A percentile compares a stretch with the other conserved stretches of the same genome.
These are phyloP conservation scores for Rhizopogon rudus DNA, from an alignment of 768 basidiomycete species.

Conservation along the genomic window DNA sequence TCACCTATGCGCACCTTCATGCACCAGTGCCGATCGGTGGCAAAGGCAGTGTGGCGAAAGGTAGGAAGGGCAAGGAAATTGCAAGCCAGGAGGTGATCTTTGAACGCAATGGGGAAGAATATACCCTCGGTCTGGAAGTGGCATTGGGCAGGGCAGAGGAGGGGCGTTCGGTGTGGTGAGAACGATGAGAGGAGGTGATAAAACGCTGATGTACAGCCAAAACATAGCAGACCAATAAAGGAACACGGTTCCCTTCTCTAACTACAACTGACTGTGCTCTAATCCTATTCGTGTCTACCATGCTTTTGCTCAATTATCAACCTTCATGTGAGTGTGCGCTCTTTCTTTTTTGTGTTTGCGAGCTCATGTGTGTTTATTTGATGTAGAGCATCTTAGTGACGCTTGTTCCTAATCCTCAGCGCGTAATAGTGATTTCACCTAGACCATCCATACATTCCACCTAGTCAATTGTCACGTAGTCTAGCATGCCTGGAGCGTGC, in stretches of 20 bases:
- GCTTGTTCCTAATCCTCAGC: background rate
- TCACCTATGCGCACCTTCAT: constrained; percentile 24
- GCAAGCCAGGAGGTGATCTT: constrained; percentile 19
- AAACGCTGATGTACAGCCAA: background rate
- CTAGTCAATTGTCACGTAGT: background rate
- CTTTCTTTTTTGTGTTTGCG: background rate
- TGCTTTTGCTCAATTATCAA: background rate
- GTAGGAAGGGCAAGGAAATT: constrained; percentile 3
- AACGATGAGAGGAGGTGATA: too few species aligned
- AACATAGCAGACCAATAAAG: background rate
- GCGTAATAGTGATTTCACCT: background rate
- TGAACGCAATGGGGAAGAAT: constrained; percentile 22
- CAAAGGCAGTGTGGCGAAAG: background rate
- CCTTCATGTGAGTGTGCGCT: background rate
- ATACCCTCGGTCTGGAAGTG: constrained; percentile 24
- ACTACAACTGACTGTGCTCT: background rate
- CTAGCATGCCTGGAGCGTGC: background rate
- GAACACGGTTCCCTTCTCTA: too few species aligned
- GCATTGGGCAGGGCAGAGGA: constrained; percentile 28
- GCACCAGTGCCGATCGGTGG: constrained; percentile 10
- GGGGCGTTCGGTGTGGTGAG: constrained; percentile 26
- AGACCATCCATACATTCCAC: background rate
- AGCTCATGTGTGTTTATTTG: background rate
- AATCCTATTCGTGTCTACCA: background rate
- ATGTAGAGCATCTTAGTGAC: background rate